Conservation (phyloP, 192 early-diverging fungal genomes). For the Backusella circina region DNA sequence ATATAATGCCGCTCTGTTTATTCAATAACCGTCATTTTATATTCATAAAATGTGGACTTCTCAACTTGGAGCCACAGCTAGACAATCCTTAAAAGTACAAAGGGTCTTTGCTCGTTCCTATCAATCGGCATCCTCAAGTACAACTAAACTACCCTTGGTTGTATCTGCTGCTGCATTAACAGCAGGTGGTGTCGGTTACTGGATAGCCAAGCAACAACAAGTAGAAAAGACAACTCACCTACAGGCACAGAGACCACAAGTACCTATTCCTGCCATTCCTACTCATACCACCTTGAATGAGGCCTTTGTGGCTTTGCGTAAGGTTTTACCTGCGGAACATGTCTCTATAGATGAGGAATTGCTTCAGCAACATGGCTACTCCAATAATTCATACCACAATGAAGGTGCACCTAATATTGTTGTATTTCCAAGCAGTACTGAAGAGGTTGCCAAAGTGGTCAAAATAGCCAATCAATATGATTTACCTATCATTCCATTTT, state of each 20-base stretch:
- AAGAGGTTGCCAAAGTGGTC: slow-evolving; percentile 25
- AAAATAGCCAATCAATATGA: slow-evolving; percentile 34
- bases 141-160: background rate
- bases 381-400: slow-evolving; percentile 48
- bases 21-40: background rate
- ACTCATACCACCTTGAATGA: slow-evolving; percentile 1
- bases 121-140: background rate
- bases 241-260: background rate
- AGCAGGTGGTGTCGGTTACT: background rate
- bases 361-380: slow-evolving; percentile 31
- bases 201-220: background rate
- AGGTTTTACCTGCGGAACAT: slow-evolving; percentile 29
- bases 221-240: background rate
- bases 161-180: background rate
- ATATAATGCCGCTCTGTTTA: background rate
- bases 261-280: slow-evolving; percentile 5
- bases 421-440: slow-evolving; percentile 23
- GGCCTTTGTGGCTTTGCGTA: slow-evolving; percentile 10
- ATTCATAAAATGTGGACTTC: background rate
- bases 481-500: slow-evolving; percentile 50
- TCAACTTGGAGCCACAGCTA: background rate
- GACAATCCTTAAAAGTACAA: background rate
- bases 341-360: slow-evolving; percentile 36
- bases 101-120: background rate
- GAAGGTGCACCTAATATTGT: slow-evolving; percentile 44